Base-by-base conservation (phyloP, 2,329 filamentous ascomycete species). In the Aspergillus versicolor region DNA sequence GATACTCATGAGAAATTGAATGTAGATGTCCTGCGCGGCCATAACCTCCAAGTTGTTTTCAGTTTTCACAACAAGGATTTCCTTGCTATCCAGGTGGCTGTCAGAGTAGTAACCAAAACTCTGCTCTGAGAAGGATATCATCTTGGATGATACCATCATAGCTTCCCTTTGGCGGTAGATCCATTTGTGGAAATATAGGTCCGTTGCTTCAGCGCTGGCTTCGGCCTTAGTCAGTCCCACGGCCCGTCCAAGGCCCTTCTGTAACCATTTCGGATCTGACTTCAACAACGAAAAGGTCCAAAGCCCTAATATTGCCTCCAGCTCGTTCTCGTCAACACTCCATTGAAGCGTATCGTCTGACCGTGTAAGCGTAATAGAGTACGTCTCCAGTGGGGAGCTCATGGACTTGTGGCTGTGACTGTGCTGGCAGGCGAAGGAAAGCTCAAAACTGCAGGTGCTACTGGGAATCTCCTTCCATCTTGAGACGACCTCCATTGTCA, bases 11-110 rank as follows among this genome's bases (percentile, higher is more conserved):
- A 74, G 61, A 32, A 71, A 70, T 6, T 65, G 61, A 1, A 70
- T 61, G n/a, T 67, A 74, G 7, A 74, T 61, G 30, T 74, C 71
- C 21, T 74, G 72, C 0, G 72, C 71, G 5, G 52, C 64, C 70
- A 73, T 71, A 0, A 15, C 54, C 22, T 68, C 63, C 0, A 73
- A 7, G 3, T 32, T 38, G 47, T 67, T 69, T 0, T 62, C 58
- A 0, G 66, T 70, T 48, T 58, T 63, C 7, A 70, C 51, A 1
- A 60, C 59, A 2, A 71, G 56, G 0, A 72, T 58, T 4, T 67
- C 60, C 37, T 59, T 63, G 8, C 59, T 59, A 1, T 53, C 27
- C 0, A 46, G 34, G 12, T 57, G 11, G 0, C 49, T 13, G 1
- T 63, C 56, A 0, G 63, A 57, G 1, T 59, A 56, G 13, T 58